Evolutionary conservation across 306 rosid genomes (phyloP).

Genomic region (Psophocarpus tetragonolobus): DNA sequence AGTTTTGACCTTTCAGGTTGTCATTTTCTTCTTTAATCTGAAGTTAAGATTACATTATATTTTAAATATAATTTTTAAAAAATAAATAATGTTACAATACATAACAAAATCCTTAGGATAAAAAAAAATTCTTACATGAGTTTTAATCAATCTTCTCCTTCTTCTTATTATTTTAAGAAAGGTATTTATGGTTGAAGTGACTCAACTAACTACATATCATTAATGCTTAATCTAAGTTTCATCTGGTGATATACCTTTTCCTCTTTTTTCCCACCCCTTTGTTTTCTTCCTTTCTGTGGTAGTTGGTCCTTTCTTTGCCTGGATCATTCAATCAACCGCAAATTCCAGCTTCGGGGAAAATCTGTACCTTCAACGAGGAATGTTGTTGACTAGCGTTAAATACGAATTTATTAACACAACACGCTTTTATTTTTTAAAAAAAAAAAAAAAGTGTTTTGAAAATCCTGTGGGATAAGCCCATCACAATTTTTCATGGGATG

Average conservation of each 20-base stretch:
- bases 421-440: background rate
- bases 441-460: background rate
- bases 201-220: background rate
- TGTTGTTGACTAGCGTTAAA: background rate
- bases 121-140: no score
- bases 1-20: background rate
- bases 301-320: background rate
- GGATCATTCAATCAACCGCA: background rate
- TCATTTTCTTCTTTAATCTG: background rate
- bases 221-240: background rate
- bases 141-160: no score
- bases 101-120: no score
- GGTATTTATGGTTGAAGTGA: background rate
- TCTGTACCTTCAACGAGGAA: background rate
- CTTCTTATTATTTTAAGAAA: background rate
- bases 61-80: background rate
- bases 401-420: background rate
- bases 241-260: background rate
- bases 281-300: background rate
- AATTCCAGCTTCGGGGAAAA: background rate
- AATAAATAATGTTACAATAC: no score
- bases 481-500: background rate
- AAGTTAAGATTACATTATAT: background rate
- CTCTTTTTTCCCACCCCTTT: background rate
- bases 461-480: slow-evolving; percentile 13